Conservation (phyloP, 495 filamentous ascomycete genomes). For the Cladorrhinum samala region DNA sequence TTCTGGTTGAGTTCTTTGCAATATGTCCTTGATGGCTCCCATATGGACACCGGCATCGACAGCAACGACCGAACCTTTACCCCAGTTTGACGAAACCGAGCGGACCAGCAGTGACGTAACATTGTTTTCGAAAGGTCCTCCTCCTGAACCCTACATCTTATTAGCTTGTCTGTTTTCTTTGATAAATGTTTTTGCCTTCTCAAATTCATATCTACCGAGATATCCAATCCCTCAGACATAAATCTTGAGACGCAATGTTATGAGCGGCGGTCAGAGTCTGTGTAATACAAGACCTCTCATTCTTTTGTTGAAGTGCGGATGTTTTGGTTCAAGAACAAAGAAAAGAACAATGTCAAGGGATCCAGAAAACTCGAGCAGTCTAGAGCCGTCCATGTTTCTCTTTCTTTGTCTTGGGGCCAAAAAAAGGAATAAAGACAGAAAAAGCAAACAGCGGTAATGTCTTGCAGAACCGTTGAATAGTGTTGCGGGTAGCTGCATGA, state of each 20-base stretch:
- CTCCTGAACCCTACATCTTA: conserved; percentile 70
- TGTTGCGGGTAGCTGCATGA: conserved; percentile 1
- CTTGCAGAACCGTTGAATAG: not conserved
- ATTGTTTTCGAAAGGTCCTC: conserved; percentile 83
- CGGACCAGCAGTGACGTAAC: conserved; percentile 86
- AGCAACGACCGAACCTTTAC: conserved; percentile 71
- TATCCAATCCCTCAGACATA: no score
- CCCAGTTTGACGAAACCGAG: conserved; percentile 70
- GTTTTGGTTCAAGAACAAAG: not conserved
- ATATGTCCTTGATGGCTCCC: conserved; percentile 67
- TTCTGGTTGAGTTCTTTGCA: conserved; percentile 46
- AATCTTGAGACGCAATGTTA: no score
- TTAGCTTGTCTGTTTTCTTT: conserved; percentile 15
- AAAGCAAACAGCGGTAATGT: no score
- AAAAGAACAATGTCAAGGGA: not conserved
- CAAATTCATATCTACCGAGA: no score
- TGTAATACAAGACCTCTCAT: no score
- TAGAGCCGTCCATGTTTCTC: not conserved
- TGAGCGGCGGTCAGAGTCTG: no score
- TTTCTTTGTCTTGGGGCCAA: no score
- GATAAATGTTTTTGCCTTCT: no score
- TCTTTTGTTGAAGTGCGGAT: no score
- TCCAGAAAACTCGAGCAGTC: no score
- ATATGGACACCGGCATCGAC: conserved; percentile 92
- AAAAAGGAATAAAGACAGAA: not conserved